Evolutionary conservation across 805 yeast species (phyloP), one percentile per base, ranked within the genome.

Genomic region (Citeromyces matritensis): DNA sequence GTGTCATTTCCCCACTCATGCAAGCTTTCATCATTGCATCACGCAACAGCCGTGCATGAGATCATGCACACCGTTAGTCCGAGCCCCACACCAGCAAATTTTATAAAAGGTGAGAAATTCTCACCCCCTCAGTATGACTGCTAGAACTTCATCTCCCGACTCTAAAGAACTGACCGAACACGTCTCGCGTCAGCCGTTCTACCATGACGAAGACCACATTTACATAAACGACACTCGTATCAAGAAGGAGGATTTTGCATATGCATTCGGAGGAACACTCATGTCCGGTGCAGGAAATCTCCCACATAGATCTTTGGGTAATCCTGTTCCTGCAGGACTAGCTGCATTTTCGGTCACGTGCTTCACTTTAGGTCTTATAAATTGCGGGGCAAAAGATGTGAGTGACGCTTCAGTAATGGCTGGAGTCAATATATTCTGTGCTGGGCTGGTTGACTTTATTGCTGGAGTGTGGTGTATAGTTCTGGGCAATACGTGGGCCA

Each of bases 191-290:
- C 15, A 25, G 15, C 13, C 47, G 4, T 53, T 53, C 37, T 57
- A 64, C 10, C 58, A 53, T 24, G 67, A 62, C 32, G 51, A 53
- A 13, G 59, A 62, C 26, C 49, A 51, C 37, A 53, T 65, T 26
- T 54, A 55, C 35, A 54, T 65, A 27, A 65, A 63, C 32, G 55
- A 57, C 32, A 42, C 48, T 26, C 50, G 55, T 15, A 65, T 70
- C 48, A 57, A 59, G 34, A 61, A 68, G 33, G 58, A 58, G 19
- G 85, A 77, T 34, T 63, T 77, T 39, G 49, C 70, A 39, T 57
- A 58, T 23, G 84, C 82, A 2, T 73, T 75, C 44, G 81, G 78
- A 10, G 81, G 80, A 43, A 57, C 58, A 7, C 51, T 65, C 35
- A 60, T 60, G 31, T 58, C 69, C 4, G 63, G 71, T 32, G 43